Base-by-base conservation (phyloP, 2,329 filamentous ascomycete species). In the Fusarium marasasianum region DNA sequence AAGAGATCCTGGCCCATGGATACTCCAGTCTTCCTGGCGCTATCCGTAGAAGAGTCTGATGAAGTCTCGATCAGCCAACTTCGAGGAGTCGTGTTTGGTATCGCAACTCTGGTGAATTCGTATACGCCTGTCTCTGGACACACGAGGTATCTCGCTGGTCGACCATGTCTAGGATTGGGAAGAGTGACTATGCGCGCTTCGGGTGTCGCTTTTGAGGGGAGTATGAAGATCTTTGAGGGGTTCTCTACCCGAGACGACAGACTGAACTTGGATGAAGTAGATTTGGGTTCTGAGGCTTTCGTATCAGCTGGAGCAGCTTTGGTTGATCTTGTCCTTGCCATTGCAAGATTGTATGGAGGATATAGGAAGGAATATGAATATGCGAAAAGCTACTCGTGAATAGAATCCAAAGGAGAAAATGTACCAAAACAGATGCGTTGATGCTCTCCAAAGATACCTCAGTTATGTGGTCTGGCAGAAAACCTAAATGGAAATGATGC, bases 1-100 rank as follows among this genome's bases (percentile, higher is more conserved):
- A 93, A 92, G n/a, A 98, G 84, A 68, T 95, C 91, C 40, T 94
- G 91, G 48, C 87, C 87, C 77, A 91, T 91, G 40, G 91, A 88
- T 31, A 94, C 76, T 33, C 80, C 76, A 38, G 76, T 73, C 33
- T 75, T 74, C 8, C 40, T 62, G 47, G 61, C 59, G 76, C 71
- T 41, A 58, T 74, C 62, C 50, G 37, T 22, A 26, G 47, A 33
- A 38, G 43, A 71, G n/a, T 71, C 54, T 40, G 61, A 40, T 67
- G 66, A 26, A 72, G 75, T 78, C 63, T 89, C 85, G 56, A 93
- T 83, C 37, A 93, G 82, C 91, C 90, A 93, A 77, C 91, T 92
- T 60, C 87, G 85, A 6, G 90, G 90, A 2, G 82, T 84, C 9
- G 85, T 82, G 61, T 86, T 87, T 15, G 89, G 87, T 1, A 87